Evolutionary conservation across 1,139 yeast genomes (phyloP).

Genomic region (Eremothecium coryli): DNA sequence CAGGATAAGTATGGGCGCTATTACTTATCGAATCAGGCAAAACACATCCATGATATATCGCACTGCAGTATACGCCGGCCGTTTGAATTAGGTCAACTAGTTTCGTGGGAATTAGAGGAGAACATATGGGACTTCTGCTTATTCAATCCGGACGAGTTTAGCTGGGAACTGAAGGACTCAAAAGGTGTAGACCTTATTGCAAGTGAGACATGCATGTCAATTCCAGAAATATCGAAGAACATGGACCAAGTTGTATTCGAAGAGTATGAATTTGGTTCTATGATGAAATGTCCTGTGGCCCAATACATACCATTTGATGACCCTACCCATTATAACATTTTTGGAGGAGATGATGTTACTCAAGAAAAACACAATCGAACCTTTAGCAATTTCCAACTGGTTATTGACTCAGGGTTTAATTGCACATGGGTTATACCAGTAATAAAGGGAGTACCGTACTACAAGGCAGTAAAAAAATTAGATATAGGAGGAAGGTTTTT

Average conservation of each 20-base stretch:
- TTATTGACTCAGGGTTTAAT: constrained; percentile 81
- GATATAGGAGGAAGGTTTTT: constrained; percentile 76
- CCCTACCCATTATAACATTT: constrained; percentile 12
- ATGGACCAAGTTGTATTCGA: constrained; percentile 92
- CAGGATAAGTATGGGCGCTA: constrained; percentile 68
- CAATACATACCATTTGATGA: constrained; percentile 50
- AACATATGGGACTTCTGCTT: constrained; percentile 87
- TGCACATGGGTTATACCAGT: constrained; percentile 86
- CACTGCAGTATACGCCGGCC: constrained; percentile 75
- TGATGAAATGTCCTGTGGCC: constrained; percentile 44
- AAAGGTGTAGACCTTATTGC: constrained; percentile 31
- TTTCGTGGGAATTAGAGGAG: constrained; percentile 87
- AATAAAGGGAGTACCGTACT: constrained; percentile 65
- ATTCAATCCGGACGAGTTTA: constrained; percentile 32
- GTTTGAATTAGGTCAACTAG: constrained; percentile 76
- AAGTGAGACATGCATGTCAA: constrained; percentile 67
- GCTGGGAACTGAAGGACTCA: constrained; percentile 27
- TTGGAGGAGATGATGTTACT: constrained; percentile 12
- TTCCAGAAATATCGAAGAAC: constrained; percentile 74
- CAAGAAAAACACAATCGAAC: constrained; percentile 8
- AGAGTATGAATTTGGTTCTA: constrained; percentile 70
- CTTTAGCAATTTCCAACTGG: constrained; percentile 58
- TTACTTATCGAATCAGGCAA: constrained; percentile 63
- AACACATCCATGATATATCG: constrained; percentile 60
- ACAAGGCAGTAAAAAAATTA: constrained; percentile 64